Base-by-base conservation (phyloP, 768 basidiomycete species). In the Termitomyces sp. region DNA sequence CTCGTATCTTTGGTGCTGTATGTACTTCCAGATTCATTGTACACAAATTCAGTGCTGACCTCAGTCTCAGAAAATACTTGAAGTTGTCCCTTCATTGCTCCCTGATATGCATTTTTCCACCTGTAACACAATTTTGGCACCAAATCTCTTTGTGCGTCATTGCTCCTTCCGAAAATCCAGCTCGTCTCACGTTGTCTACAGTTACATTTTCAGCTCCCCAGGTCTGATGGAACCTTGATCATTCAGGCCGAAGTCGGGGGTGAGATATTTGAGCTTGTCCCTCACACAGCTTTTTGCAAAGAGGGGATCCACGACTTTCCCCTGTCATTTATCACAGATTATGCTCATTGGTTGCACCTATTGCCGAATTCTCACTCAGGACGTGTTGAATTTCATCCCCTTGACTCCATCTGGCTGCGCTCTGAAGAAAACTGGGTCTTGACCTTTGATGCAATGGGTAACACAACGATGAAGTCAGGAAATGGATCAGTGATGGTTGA, bases 281-380 rank as follows among this genome's bases (percentile, higher is more conserved):
- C 76, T 5, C 67, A 66, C 46, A 23, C 55, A 1, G 38, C 64
- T 46, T 62, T 75, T 30, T 1, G 59, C 55, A 30, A 4, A 23
- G 13, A 5, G 23, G 50, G 32, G 1, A 6, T 30, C 18, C 16
- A 5, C 1, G 75, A 76, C 61, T 61, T 76, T 8, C 76, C 77
- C 12, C 40, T 10, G 23, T 44, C 66, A 9, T 66, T 78, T 14
- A 55, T 71, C 10, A 61, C 66, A 3, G 64, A 71, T 20, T 65
- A 71, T 51, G 56, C 61, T 4, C 76, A 76, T 60, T 78, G 77
- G 76, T 63, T 77, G 54, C 54, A 70, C 38, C 16, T 71, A 35
- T 44, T 47, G 46, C 49, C 26, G 44, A 53, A 13, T 52, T 50
- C 35, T 7, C 44, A 13, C 44, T 7, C 60, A 47, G 60, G 60